Evolutionary conservation across 2,329 filamentous ascomycete species (phyloP).

Genomic region (Tolypocladium album): DNA sequence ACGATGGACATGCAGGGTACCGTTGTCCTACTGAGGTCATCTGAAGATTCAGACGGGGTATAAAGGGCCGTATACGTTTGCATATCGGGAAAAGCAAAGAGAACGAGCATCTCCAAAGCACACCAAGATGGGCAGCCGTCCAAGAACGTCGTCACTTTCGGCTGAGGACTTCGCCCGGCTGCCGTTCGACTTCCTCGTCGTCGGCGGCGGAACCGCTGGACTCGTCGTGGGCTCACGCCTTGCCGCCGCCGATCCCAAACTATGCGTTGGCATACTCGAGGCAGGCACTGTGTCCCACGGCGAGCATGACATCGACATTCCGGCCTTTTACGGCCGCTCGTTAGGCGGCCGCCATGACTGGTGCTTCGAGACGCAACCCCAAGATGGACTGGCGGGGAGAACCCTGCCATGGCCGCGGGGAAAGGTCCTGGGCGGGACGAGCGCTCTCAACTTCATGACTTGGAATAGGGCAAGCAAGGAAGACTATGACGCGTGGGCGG

Average conservation of each 20-base stretch:
- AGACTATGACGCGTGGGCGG: slow-evolving; percentile 47
- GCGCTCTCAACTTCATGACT: slow-evolving; percentile 49
- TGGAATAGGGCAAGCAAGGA: slow-evolving; percentile 33
- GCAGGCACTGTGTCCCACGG: slow-evolving; percentile 16
- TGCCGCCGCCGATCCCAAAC: slow-evolving; percentile 24
- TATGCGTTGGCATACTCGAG: slow-evolving; percentile 19
- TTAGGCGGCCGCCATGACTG: slow-evolving; percentile 29
- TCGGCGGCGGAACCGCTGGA: slow-evolving; percentile 45
- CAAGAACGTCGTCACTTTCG: not conserved
- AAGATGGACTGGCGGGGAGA: slow-evolving; percentile 26
- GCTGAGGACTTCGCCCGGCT: slow-evolving; percentile 12
- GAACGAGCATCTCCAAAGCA: rapidly evolving
- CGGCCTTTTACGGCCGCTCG: slow-evolving; percentile 22
- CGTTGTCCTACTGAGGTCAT: not conserved
- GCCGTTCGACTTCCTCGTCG: slow-evolving; percentile 26
- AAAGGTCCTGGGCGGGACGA: slow-evolving; percentile 51
- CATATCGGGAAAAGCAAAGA: not conserved
- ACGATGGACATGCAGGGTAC: not conserved
- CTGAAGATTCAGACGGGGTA: not conserved
- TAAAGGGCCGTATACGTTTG: not conserved
- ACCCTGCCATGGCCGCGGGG: slow-evolving; percentile 29
- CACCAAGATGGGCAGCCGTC: not conserved
- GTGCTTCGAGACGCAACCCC: slow-evolving; percentile 27
- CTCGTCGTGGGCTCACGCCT: slow-evolving; percentile 38
- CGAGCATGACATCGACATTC: slow-evolving; percentile 25